Conservation (phyloP, 805 yeast genomes). For the Lipomyces chichibuensis region DNA sequence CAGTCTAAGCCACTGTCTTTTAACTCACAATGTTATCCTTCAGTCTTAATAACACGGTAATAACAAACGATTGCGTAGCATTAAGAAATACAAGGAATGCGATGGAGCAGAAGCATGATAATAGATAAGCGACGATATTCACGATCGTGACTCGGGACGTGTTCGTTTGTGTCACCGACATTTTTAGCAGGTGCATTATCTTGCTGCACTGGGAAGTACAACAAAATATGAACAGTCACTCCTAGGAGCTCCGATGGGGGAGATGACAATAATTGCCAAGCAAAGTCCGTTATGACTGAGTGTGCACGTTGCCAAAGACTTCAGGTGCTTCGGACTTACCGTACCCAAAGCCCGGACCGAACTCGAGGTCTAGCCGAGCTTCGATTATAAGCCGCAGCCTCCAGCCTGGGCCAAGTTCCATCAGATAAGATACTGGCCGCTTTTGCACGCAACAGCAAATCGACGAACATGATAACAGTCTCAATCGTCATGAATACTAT, state of each 20-base stretch:
- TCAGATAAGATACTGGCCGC: neutral
- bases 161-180: neutral
- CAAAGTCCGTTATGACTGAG: neutral
- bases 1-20: neutral
- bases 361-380: neutral
- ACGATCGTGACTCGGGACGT: constrained; percentile 20
- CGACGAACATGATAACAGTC: too few species aligned
- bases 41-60: constrained; percentile 46
- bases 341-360: neutral
- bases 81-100: constrained; percentile 51
- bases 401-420: neutral
- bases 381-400: neutral
- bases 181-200: neutral
- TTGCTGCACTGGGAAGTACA: neutral
- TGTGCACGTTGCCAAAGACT: too few species aligned
- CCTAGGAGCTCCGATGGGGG: neutral
- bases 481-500: too few species aligned
- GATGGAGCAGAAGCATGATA: constrained; percentile 48
- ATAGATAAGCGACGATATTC: constrained; percentile 42
- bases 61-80: constrained; percentile 52
- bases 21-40: constrained; percentile 38
- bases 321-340: too few species aligned
- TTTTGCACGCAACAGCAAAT: too few species aligned
- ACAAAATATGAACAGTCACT: neutral
- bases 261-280: neutral